These are phyloP conservation scores for Sporothrix curviconia DNA, from an alignment of 2,329 filamentous ascomycete species.

Conservation along the genomic window DNA sequence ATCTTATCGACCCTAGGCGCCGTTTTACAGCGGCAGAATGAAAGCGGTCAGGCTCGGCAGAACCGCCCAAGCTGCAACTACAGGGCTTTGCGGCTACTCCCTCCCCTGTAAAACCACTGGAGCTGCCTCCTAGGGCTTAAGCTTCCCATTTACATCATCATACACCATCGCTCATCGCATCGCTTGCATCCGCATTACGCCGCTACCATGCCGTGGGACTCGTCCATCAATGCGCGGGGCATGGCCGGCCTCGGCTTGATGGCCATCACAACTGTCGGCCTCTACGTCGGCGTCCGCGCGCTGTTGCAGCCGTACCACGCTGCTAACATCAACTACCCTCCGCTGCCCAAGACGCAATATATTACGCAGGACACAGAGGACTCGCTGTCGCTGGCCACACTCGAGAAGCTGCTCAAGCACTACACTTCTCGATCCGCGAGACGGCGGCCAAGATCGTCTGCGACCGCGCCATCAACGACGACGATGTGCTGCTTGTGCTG, in stretches of 20 bases:
- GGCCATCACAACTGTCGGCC: conserved; percentile 51
- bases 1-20: conserved; percentile 29
- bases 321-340: conserved; percentile 34
- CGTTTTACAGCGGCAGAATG: neutral
- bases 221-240: conserved; percentile 43
- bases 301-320: conserved; percentile 54
- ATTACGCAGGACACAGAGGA: conserved; percentile 72
- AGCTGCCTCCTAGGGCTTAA: neutral
- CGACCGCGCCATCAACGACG: conserved; percentile 54
- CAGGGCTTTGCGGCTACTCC: neutral
- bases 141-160: neutral
- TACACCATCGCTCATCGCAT: neutral
- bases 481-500: conserved; percentile 41
- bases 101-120: neutral
- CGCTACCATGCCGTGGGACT: conserved; percentile 35
- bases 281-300: conserved; percentile 51
- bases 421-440: conserved; percentile 66
- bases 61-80: conserved; percentile 10
- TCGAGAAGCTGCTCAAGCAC: conserved; percentile 61
- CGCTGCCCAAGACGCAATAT: conserved; percentile 61
- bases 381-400: conserved; percentile 57
- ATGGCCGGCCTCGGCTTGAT: conserved; percentile 47
- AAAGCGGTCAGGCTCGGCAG: conserved; percentile 26
- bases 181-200: neutral
- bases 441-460: conserved; percentile 56